Base-by-base conservation (phyloP, 805 yeast genomes). In the Candida taoyuanica region DNA sequence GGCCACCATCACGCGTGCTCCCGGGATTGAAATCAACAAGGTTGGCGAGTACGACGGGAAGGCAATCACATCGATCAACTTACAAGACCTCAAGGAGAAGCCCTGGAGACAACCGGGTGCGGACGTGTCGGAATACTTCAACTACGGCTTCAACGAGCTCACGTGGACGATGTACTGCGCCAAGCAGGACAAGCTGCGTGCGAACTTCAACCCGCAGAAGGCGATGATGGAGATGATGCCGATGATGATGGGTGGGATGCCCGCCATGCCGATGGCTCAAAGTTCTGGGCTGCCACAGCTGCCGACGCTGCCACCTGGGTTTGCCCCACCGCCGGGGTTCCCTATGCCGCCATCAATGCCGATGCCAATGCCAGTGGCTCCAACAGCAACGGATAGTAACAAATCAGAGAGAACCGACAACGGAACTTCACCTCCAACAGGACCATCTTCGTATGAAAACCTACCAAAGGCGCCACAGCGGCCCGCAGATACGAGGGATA, bases 71-170 rank as follows among this genome's bases (percentile, higher is more conserved):
- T 78, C 83, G 48, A 70, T 91, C 11, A 82, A 85, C 43, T 71
- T 91, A 9, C 91, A 83, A 43, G 82, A 80, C 37, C 65, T 89
- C 34, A 87, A 85, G 47, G 95, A 88, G 48, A 94, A 94, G 64
- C 99, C 99, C 7, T 93, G 99, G 99, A 75, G 98, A 57, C 79
- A 85, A 47, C 97, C 98, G 1, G 98, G 98, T 27, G 95, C 96
- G 4, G 97, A 93, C 62, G 65, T 86, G 29, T 75, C 95, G 7
- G 98, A 93, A 60, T 94, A 88, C 62, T 93, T 93, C 70, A 93
- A 93, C 64, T 93, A 79, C 55, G 98, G 98, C 2, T 93, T 93
- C 57, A 95, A 93, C 58, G 99, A 93, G 65, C 74, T 85, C 48
- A 84, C 97, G 13, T 93, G 99, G 99, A 78, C 84, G 38, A 87